Base-by-base conservation (phyloP, 306 rosid genomes). In the Cucurbita moschata region DNA sequence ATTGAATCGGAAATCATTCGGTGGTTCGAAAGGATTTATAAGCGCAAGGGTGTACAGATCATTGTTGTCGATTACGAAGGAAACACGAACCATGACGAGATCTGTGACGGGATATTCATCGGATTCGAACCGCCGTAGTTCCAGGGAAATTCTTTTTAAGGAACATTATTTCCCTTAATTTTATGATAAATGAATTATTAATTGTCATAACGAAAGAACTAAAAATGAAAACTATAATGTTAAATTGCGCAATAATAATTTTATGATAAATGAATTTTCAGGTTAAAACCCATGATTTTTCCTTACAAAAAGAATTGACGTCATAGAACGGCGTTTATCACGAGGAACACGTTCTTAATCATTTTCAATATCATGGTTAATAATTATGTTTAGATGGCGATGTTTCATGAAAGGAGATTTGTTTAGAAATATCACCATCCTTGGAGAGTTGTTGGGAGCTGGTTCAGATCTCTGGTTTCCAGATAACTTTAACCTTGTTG, bases 391-490 rank as follows among this genome's bases (percentile, higher is more conserved):
- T 38, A 60, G 65, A 26, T 30, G 43, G 65, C 14, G 65, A 30
- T 18, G 18, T 59, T 59, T 59, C 64, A 23, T 58, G 26, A 30
- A 30, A 59, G 6, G 18, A 30, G 18, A 30, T 55, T 55, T 55
- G 8, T 55, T 18, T 18, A 18, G 60, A 55, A 53, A 55, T 30
- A 55, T 55, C 30, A 18, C 60, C 12, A 55, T 55, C 60, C 60
- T 55, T 55, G 26, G 70, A 63, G 70, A 39, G 50, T 39, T 44
- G 69, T 40, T 67, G 16, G 78, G 51, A 38, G 52, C 70, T 80
- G 59, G 10, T 75, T 86, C 89, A 90, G 85, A 80, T 87, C 81
- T 85, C 88, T 82, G 87, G 86, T 61, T 86, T 88, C 94, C 96
- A 90, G 71, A 85, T 75, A 78, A 83, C 87, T 83, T 82, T 85